Evolutionary conservation across 148 eudicot genomes (phyloP).

Genomic region (Vaccinium darrowii): DNA sequence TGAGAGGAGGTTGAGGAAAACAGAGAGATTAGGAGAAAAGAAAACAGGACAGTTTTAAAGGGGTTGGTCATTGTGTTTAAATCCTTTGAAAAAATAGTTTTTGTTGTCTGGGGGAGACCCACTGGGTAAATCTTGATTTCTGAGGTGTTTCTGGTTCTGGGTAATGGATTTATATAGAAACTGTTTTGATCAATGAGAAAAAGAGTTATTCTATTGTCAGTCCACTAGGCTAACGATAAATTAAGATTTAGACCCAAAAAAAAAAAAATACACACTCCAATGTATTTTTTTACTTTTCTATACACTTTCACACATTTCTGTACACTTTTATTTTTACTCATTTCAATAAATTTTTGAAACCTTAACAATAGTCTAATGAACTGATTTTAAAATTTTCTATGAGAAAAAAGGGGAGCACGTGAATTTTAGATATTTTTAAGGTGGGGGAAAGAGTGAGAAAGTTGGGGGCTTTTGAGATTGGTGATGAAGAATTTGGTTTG

Average conservation of each 20-base stretch:
- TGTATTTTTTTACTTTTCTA: too few species aligned
- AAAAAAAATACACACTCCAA: too few species aligned
- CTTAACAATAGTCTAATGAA: too few species aligned
- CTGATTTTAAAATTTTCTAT: too few species aligned
- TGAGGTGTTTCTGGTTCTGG: not conserved
- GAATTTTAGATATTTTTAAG: constrained; percentile 18
- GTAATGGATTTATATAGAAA: not conserved
- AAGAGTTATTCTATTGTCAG: too few species aligned
- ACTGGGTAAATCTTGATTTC: not conserved
- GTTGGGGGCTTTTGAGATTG: not conserved
- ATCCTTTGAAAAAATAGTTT: not conserved
- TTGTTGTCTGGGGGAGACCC: not conserved
- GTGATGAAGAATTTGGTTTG: too few species aligned
- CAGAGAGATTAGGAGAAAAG: constrained; percentile 20
- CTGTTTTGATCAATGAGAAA: not conserved
- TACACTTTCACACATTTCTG: too few species aligned
- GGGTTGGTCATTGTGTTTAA: constrained; percentile 21
- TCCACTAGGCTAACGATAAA: too few species aligned
- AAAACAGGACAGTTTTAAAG: constrained; percentile 21
- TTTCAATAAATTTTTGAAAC: too few species aligned
- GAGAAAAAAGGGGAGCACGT: not conserved
- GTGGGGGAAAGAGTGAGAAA: constrained; percentile 8
- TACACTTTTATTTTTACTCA: too few species aligned
- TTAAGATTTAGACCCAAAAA: too few species aligned
- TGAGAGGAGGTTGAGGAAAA: constrained; percentile 26